Evolutionary conservation across 352 stramenopile genomes (phyloP).

Genomic region (Blastocystis sp.): DNA sequence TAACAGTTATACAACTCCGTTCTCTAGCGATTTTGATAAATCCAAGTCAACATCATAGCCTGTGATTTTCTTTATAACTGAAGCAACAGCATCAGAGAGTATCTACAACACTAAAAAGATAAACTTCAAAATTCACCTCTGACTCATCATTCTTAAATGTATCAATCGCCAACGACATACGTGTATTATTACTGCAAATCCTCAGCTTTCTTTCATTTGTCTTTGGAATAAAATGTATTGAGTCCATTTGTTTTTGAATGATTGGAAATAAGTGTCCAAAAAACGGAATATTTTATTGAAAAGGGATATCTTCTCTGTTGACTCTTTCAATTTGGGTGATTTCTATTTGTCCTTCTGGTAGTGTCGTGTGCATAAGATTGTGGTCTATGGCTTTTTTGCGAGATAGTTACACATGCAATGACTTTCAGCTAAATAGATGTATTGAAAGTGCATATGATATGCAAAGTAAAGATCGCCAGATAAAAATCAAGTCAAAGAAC

Average conservation of each 20-base stretch:
- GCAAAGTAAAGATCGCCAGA: neutral
- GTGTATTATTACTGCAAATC: neutral
- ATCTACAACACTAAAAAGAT: neutral
- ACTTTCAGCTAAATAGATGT: too few relatives aligned
- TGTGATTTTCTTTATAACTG: neutral
- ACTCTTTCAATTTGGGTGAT: too few relatives aligned
- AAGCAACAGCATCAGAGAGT: neutral
- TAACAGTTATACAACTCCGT: neutral
- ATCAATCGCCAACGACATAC: neutral
- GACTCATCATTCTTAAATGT: neutral
- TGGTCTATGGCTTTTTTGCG: too few relatives aligned
- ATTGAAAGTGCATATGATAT: too few relatives aligned
- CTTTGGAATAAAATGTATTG: neutral
- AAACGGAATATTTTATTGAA: too few relatives aligned
- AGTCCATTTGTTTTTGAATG: neutral
- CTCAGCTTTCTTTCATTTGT: neutral
- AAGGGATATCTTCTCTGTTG: too few relatives aligned
- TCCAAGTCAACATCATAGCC: neutral
- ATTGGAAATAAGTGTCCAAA: too few relatives aligned
- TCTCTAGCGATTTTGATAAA: slow-evolving; percentile 1
- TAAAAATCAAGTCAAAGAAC: too few relatives aligned
- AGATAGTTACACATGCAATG: too few relatives aligned
- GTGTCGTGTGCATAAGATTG: too few relatives aligned
- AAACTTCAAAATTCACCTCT: neutral
- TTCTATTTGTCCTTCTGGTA: too few relatives aligned